A percentile compares a stretch with the other conserved stretches of the same genome.
Conservation (phyloP, 2,329 filamentous ascomycete genomes). For the Exophiala alcalophila region DNA sequence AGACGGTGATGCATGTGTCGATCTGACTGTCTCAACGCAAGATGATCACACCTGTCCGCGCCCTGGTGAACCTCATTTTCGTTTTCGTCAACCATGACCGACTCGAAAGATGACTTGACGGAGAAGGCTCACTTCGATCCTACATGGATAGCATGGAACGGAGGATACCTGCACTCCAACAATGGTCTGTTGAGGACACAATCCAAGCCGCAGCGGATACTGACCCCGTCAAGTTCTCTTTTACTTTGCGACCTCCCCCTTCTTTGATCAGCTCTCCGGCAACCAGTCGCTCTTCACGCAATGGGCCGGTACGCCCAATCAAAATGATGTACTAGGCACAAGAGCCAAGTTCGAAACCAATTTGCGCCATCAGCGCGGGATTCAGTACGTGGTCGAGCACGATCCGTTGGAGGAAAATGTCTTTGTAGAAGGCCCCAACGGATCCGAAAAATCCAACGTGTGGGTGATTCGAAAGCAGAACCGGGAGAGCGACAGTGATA, state of each 20-base stretch:
- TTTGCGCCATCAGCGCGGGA: slow-evolving; percentile 53
- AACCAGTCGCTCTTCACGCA: slow-evolving; percentile 57
- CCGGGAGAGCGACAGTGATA: slow-evolving; percentile 41
- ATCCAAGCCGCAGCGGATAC: slow-evolving; percentile 1
- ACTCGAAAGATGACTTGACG: slow-evolving; percentile 25
- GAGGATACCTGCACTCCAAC: slow-evolving; percentile 30
- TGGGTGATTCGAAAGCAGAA: slow-evolving; percentile 62
- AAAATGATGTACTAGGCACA: slow-evolving; percentile 52
- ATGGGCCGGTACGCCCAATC: slow-evolving; percentile 46
- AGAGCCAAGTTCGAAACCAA: slow-evolving; percentile 56
- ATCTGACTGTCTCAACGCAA: too few relatives aligned
- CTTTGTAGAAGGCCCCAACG: slow-evolving; percentile 38
- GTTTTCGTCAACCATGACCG: slow-evolving; percentile 21
- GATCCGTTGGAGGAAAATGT: slow-evolving; percentile 53
- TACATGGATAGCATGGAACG: slow-evolving; percentile 27
- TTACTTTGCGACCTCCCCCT: slow-evolving; percentile 62
- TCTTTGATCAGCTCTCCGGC: slow-evolving; percentile 60
- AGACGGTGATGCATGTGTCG: too few relatives aligned
- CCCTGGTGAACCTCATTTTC: background rate
- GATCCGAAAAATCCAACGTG: slow-evolving; percentile 47
- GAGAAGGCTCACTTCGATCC: slow-evolving; percentile 28
- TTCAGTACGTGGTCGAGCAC: slow-evolving; percentile 59
- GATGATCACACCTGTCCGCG: slow-evolving; percentile 13
- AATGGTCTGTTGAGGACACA: slow-evolving; percentile 24
- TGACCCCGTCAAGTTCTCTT: slow-evolving; percentile 49